A percentile compares a stretch with the other conserved stretches of the same genome.
phyloP scores from a whole-genome alignment of 2,329 filamentous ascomycete genomes.

The Ophiostoma fasciatum region DNA sequence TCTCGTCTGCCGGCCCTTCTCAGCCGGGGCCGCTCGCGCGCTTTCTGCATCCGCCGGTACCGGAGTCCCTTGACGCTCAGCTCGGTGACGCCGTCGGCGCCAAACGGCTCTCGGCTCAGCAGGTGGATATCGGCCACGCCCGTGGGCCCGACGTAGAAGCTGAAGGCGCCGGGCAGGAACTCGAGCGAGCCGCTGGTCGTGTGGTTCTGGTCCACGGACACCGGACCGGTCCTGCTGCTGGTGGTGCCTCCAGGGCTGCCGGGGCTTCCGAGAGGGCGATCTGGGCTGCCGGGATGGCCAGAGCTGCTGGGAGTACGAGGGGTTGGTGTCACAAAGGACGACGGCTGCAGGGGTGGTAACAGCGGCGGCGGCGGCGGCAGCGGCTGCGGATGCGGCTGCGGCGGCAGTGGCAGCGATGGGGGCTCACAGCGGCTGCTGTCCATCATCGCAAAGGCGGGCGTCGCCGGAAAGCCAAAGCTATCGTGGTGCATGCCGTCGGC shows the following conservation, averaged over 20 bases:
- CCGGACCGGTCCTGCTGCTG: too few relatives aligned
- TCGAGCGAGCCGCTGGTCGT: conserved; percentile 7
- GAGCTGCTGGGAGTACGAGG: background rate
- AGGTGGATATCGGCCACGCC: conserved; percentile 9
- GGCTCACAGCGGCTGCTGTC: background rate
- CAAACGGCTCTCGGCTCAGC: conserved; percentile 3
- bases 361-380: too few relatives aligned
- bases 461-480: background rate
- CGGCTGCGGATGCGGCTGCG: too few relatives aligned
- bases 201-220: too few relatives aligned
- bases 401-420: background rate
- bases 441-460: background rate
- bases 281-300: too few relatives aligned
- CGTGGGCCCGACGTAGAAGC: conserved; percentile 11
- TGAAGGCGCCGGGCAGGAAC: conserved; percentile 8
- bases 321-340: background rate
- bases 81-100: background rate
- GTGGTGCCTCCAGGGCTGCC: too few relatives aligned
- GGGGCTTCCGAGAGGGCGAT: too few relatives aligned
- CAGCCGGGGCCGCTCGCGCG: conserved; percentile 14
- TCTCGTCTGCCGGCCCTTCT: background rate
- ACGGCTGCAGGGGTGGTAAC: background rate
- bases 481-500: background rate
- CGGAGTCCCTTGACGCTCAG: conserved; percentile 6
- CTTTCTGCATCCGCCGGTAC: conserved; percentile 15